These are phyloP conservation scores for Astragalus glycyphyllos DNA, from an alignment of 306 rosid species.

Conservation along the genomic window DNA sequence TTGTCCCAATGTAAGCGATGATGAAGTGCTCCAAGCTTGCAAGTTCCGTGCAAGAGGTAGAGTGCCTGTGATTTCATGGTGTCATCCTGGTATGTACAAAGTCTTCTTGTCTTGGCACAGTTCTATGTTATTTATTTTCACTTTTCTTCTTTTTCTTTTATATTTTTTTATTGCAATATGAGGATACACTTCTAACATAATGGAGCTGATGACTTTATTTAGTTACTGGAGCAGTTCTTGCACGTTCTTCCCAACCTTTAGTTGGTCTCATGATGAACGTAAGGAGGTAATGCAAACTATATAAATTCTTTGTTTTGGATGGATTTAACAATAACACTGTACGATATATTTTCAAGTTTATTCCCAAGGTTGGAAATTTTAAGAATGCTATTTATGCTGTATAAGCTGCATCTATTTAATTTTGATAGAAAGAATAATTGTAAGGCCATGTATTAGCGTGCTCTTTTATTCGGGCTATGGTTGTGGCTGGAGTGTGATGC, in stretches of 20 bases:
- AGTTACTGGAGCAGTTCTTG: constrained; percentile 97
- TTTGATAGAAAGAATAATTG: constrained; percentile 13
- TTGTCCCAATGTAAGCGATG: constrained; percentile 73
- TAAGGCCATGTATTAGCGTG: not conserved
- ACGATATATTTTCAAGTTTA: constrained; percentile 23
- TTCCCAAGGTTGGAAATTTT: constrained; percentile 25
- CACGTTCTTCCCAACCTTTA: constrained; percentile 97
- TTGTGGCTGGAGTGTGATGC: constrained; percentile 3
- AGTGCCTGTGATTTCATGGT: constrained; percentile 95
- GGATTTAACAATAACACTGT: constrained; percentile 18
- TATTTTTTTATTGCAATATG: constrained; percentile 33
- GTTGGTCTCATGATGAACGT: constrained; percentile 97
- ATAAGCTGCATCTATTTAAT: constrained; percentile 11
- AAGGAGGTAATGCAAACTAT: constrained; percentile 77
- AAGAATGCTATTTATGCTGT: constrained; percentile 7
- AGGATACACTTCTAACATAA: constrained; percentile 37
- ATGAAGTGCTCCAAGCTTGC: constrained; percentile 84
- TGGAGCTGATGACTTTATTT: constrained; percentile 47
- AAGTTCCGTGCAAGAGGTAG: constrained; percentile 89
- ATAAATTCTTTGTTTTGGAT: constrained; percentile 2
- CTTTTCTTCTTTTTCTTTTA: constrained; percentile 30
- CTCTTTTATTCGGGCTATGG: not conserved
- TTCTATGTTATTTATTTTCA: constrained; percentile 32
- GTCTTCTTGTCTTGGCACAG: constrained; percentile 21
- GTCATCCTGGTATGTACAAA: constrained; percentile 70